Evolutionary conservation across 2,329 filamentous ascomycete genomes (phyloP).

Genomic region (Beauveria sp.): DNA sequence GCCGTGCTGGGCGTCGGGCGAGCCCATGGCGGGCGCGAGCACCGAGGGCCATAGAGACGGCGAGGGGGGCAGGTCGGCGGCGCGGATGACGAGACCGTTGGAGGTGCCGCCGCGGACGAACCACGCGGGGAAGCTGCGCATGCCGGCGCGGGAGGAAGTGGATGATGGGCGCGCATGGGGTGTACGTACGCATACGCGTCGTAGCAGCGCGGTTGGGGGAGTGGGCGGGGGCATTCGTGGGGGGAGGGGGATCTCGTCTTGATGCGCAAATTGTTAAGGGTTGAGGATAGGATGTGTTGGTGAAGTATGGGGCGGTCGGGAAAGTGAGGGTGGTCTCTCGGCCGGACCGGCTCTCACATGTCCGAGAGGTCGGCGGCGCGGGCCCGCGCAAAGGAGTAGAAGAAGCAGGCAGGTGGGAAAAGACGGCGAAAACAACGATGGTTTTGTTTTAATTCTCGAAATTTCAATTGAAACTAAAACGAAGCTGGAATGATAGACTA

Average conservation of each 20-base stretch:
- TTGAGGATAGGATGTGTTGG: background rate
- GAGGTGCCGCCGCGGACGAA: conserved; percentile 59
- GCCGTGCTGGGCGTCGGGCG: conserved; percentile 54
- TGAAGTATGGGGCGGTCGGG: background rate
- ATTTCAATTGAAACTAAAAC: too few species aligned
- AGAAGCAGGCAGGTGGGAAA: too few species aligned
- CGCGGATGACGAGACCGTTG: conserved; percentile 49
- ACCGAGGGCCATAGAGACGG: conserved; percentile 35
- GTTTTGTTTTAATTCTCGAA: too few species aligned
- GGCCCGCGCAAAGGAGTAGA: background rate
- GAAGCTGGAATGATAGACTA: background rate
- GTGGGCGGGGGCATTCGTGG: background rate
- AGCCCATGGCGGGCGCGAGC: conserved; percentile 54
- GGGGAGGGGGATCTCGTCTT: too few species aligned
- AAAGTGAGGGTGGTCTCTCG: background rate
- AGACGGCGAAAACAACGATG: too few species aligned
- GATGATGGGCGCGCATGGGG: background rate
- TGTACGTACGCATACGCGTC: background rate
- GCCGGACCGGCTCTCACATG: background rate
- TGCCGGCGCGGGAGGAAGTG: background rate
- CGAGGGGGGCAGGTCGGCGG: conserved; percentile 28
- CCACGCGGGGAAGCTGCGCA: conserved; percentile 29
- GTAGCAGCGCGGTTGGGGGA: background rate
- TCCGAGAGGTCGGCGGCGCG: background rate
- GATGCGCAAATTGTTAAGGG: too few species aligned